A percentile compares a stretch with the other conserved stretches of the same genome.
Conservation (phyloP, 2,329 filamentous ascomycete genomes). For the Graphilbum sp. region DNA sequence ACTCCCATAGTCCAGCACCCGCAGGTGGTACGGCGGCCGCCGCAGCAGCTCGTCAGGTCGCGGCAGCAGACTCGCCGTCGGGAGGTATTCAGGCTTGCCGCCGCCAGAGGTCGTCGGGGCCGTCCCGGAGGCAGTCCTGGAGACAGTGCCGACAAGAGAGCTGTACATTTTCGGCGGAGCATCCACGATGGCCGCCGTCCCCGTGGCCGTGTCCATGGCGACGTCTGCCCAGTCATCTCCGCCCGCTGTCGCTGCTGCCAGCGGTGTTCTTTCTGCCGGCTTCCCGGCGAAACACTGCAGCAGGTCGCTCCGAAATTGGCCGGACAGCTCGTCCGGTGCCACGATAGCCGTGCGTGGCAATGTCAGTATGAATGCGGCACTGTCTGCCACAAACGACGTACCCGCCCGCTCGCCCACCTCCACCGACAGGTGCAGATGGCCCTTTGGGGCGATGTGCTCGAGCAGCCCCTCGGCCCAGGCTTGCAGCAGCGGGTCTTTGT, state of each 20-base stretch:
- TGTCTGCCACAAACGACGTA: constrained; percentile 21
- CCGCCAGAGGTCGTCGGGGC: neutral
- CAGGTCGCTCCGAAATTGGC: constrained; percentile 19
- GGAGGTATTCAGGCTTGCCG: constrained; percentile 18
- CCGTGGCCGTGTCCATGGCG: constrained; percentile 15
- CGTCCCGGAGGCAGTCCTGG: neutral
- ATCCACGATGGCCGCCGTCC: constrained; percentile 19
- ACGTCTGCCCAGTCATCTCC: constrained; percentile 30
- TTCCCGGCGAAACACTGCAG: constrained; percentile 18
- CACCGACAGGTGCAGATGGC: constrained; percentile 18
- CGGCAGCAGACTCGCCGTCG: constrained; percentile 22
- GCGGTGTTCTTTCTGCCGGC: neutral
- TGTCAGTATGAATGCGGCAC: constrained; percentile 20
- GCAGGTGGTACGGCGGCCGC: constrained; percentile 30
- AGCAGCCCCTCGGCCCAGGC: constrained; percentile 25
- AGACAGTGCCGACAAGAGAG: too few species aligned
- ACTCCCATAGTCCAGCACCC: constrained; percentile 17
- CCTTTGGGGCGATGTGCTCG: constrained; percentile 14
- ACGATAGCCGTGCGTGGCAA: constrained; percentile 18
- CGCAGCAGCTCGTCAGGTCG: constrained; percentile 30
- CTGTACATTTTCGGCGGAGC: neutral
- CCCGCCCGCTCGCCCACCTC: constrained; percentile 15
- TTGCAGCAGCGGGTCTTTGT: constrained; percentile 21
- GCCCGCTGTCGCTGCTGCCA: constrained; percentile 1
- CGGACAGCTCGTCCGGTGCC: constrained; percentile 18